Base-by-base conservation (phyloP, 2,329 filamentous ascomycete species). In the Lachnellula cervina region DNA sequence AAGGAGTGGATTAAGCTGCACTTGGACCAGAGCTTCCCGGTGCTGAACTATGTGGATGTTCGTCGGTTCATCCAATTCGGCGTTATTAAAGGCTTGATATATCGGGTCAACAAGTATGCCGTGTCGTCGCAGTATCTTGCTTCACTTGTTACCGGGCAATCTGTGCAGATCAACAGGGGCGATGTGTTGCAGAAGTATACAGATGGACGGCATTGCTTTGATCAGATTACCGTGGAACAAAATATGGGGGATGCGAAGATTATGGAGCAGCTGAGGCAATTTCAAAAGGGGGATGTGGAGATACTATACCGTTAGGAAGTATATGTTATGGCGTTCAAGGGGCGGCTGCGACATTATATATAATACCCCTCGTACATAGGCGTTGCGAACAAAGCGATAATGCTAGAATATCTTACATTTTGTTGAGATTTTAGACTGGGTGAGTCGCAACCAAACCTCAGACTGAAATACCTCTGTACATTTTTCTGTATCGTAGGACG, bases 21-120 rank as follows among this genome's bases (percentile, higher is more conserved):
- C 71, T 80, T 84, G 62, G 82, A 87, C 42, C 75, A 77, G 46
- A 83, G 82, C 0, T 78, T 86, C 59, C 79, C 84, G 56, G 79
- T 88, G 40, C 78, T 97, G 8, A 77, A 80, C 13, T 86, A 87
- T 66, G 84, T 99, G 55, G 94, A 99, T 70, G 84, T 97, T 54
- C 84, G 94, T 13, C 86, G 94, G 28, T 86, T 99, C 60, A 90
- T 97, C 60, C 95, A 96, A 57, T 99, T 97, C 67, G 94, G 93
- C 55, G 82, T 97, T 57, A 96, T 97, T 71, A 97, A 97, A 73
- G 92, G 93, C 16, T 89, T 95, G 63, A 74, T 99, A 23, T 97
- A 97, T 72, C 84, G 94, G 35, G 87, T 97, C 42, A 90, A 97
- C 74, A 95, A 94, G 70, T 95, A 95, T 69, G 88, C 90, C 28